Base-by-base conservation (phyloP, 257 asterid genomes). In the Catharanthus roseus region DNA sequence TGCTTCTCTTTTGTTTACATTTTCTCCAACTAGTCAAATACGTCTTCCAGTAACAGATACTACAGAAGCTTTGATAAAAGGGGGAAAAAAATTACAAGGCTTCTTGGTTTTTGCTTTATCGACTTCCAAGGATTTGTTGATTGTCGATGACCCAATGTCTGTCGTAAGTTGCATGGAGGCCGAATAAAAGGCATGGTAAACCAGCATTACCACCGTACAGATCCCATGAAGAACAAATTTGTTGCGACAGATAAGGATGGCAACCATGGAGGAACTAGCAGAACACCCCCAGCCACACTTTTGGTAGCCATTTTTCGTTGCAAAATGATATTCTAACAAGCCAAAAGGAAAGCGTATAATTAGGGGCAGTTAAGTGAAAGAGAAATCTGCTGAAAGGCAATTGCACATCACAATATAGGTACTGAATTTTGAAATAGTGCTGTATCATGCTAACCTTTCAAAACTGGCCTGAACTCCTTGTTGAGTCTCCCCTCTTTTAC, bases 251-350 rank as follows among this genome's bases (percentile, higher is more conserved):
- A 39, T 26, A 67, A 57, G 2, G 78, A 75, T 38, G 78, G 78
- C 53, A 75, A n/a, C 78, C 78, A 75, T 1, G 78, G 78, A 31
- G n/a, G n/a, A n/a, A 75, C 72, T 42, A 75, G 61, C 24, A 70
- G 74, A 11, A 51, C 36, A 12, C 78, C 78, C 78, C 78, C n/a
- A n/a, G n/a, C n/a, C n/a, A 75, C 10, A 68, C 57, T 31, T 75
- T 58, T 11, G 78, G 74, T 55, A n/a, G n/a, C n/a, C n/a, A n/a
- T n/a, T n/a, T n/a, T n/a, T n/a, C n/a, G n/a, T n/a, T n/a, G n/a
- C n/a, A n/a, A n/a, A n/a, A n/a, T n/a, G n/a, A n/a, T n/a, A n/a
- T 49, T 49, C 54, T n/a, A 15, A 16, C 4, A 49, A 49, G 54
- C n/a, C n/a, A n/a, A n/a, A n/a, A 51, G 5, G 21, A 51, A 21